phyloP scores from a whole-genome alignment of 2,329 filamentous ascomycete species.

The Simplicillium sp. region DNA sequence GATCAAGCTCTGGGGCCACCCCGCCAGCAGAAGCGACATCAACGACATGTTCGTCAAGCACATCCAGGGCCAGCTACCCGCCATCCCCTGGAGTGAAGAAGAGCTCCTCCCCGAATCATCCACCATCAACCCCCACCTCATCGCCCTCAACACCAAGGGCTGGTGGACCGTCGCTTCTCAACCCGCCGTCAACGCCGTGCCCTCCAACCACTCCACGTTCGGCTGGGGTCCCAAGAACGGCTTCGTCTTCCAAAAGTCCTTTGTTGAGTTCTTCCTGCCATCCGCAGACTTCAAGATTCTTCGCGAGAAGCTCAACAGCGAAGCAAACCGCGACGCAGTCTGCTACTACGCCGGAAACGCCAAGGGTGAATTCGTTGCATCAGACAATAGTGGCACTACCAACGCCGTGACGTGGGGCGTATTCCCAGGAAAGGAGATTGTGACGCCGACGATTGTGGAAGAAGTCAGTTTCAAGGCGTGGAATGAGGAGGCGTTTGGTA shows the following conservation, averaged over 20 bases:
- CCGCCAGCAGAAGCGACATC: conserved; percentile 61
- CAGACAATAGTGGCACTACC: conserved; percentile 52
- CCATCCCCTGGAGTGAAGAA: conserved; percentile 92
- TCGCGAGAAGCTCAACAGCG: conserved; percentile 47
- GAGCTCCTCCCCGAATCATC: conserved; percentile 75
- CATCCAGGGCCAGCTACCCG: conserved; percentile 66
- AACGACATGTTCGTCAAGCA: conserved; percentile 72
- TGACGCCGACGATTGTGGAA: conserved; percentile 94
- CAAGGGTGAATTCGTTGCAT: conserved; percentile 68
- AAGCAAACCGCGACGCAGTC: conserved; percentile 55
- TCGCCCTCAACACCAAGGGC: conserved; percentile 67
- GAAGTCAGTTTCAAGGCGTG: conserved; percentile 89
- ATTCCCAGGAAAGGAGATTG: conserved; percentile 91
- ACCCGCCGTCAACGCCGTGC: conserved; percentile 80
- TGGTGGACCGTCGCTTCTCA: conserved; percentile 98
- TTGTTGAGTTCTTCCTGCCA: conserved; percentile 92
- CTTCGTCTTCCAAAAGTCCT: conserved; percentile 97
- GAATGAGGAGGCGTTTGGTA: conserved; percentile 91
- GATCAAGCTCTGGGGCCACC: conserved; percentile 75
- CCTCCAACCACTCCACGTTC: conserved; percentile 67
- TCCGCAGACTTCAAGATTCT: conserved; percentile 61
- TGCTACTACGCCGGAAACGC: conserved; percentile 84
- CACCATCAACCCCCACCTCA: conserved; percentile 66
- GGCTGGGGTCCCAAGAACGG: conserved; percentile 91
- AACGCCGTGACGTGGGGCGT: conserved; percentile 97